These are phyloP conservation scores for Moelleriella libera DNA, from an alignment of 2,329 filamentous ascomycete species.

Conservation along the genomic window DNA sequence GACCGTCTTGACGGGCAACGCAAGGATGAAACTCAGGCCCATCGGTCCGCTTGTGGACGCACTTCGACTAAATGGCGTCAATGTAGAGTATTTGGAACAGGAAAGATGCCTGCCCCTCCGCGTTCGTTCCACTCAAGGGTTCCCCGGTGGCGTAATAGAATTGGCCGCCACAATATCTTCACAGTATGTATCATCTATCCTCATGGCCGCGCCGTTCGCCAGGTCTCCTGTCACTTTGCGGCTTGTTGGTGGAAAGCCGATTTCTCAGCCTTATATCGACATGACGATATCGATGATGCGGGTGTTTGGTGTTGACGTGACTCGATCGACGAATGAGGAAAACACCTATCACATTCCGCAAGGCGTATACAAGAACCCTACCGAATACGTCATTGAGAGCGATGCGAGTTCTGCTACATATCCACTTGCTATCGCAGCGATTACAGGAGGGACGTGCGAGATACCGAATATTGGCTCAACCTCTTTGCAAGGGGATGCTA, in stretches of 20 bases:
- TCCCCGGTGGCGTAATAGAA: constrained; percentile 77
- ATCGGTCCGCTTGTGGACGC: constrained; percentile 91
- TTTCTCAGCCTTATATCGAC: constrained; percentile 93
- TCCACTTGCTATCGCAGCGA: constrained; percentile 82
- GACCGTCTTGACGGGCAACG: constrained; percentile 82
- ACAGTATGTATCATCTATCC: constrained; percentile 94
- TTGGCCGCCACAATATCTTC: constrained; percentile 92
- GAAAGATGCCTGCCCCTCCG: constrained; percentile 72
- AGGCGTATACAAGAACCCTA: constrained; percentile 68
- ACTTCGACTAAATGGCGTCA: constrained; percentile 72
- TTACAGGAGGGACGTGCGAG: constrained; percentile 90
- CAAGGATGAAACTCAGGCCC: constrained; percentile 88
- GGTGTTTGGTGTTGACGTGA: constrained; percentile 72
- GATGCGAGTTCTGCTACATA: constrained; percentile 97
- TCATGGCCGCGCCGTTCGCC: constrained; percentile 95
- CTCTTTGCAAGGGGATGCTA: constrained; percentile 87
- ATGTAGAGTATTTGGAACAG: constrained; percentile 72
- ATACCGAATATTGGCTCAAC: constrained; percentile 89
- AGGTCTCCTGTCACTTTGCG: constrained; percentile 84
- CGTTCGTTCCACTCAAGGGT: constrained; percentile 69
- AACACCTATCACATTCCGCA: constrained; percentile 92
- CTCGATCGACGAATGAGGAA: constrained; percentile 60
- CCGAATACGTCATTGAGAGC: constrained; percentile 83
- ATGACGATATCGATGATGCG: constrained; percentile 99
- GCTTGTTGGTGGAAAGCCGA: constrained; percentile 90